A percentile compares a stretch with the other conserved stretches of the same genome.
Evolutionary conservation across 768 basidiomycete species (phyloP).

Genomic region (Kwoniella newhampshirensis): DNA sequence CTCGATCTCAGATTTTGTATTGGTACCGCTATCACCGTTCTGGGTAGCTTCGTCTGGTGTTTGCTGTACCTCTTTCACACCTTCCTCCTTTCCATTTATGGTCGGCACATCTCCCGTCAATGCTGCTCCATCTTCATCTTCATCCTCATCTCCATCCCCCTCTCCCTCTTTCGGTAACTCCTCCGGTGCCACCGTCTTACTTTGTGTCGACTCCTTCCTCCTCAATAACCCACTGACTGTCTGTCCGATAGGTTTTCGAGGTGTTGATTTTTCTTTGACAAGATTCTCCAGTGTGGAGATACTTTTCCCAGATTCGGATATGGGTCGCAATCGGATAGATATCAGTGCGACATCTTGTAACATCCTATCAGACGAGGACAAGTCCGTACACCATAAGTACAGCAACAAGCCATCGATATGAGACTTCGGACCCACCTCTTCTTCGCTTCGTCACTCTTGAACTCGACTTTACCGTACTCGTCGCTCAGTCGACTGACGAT

Average conservation of each 20-base stretch:
- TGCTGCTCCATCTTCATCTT: constrained; percentile 19
- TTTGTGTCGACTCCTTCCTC: constrained; percentile 20
- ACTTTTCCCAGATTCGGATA: constrained; percentile 65
- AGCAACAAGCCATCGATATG: neutral
- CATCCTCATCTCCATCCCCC: constrained; percentile 17
- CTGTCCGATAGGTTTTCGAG: constrained; percentile 42
- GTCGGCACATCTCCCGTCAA: constrained; percentile 3
- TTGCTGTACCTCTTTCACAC: neutral
- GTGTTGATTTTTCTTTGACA: constrained; percentile 72
- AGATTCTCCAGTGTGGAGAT: constrained; percentile 81
- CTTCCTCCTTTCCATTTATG: neutral
- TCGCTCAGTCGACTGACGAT: constrained; percentile 88
- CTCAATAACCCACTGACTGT: constrained; percentile 41
- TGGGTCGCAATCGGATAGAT: constrained; percentile 69
- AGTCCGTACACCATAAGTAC: too few species aligned
- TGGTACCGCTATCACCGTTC: too few species aligned
- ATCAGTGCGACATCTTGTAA: constrained; percentile 75
- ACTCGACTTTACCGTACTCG: constrained; percentile 76
- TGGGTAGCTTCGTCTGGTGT: too few species aligned
- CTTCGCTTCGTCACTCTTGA: constrained; percentile 81
- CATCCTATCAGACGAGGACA: constrained; percentile 67
- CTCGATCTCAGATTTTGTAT: too few species aligned
- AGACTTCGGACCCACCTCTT: constrained; percentile 62
- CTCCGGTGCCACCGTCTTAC: constrained; percentile 8
- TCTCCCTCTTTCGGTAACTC: constrained; percentile 11